These are phyloP conservation scores for Naematelia aurantialba DNA, from an alignment of 768 basidiomycete species.

Conservation along the genomic window DNA sequence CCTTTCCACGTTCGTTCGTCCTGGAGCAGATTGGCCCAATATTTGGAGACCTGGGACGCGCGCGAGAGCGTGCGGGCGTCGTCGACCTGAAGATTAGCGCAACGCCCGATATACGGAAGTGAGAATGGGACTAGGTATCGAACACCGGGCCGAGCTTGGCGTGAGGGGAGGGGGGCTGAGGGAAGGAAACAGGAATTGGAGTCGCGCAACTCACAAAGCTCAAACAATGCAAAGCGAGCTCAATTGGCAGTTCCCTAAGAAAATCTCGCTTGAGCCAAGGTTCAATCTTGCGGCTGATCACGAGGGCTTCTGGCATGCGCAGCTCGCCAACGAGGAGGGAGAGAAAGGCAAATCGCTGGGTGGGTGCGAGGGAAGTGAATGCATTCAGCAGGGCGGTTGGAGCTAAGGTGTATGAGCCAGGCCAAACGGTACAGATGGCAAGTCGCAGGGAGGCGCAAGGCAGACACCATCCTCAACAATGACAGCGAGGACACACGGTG, in stretches of 20 bases:
- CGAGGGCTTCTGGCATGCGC: slow-evolving; percentile 40
- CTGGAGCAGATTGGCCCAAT: slow-evolving; percentile 66
- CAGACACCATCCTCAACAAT: too few species aligned
- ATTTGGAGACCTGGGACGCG: slow-evolving; percentile 64
- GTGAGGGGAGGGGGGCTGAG: not conserved
- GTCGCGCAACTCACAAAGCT: slow-evolving; percentile 54
- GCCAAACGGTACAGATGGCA: not conserved
- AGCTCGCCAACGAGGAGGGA: slow-evolving; percentile 36
- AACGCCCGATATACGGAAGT: too few species aligned
- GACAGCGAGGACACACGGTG: too few species aligned
- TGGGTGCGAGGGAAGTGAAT: not conserved
- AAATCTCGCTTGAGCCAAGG: slow-evolving; percentile 50
- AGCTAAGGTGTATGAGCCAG: not conserved
- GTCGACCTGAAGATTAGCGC: slow-evolving; percentile 54
- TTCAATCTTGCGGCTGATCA: slow-evolving; percentile 43
- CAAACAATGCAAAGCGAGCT: slow-evolving; percentile 72
- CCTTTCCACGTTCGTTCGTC: slow-evolving; percentile 78
- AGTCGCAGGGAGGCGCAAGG: not conserved
- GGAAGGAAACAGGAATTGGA: not conserved
- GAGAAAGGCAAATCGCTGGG: slow-evolving; percentile 36
- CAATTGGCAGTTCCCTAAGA: slow-evolving; percentile 59
- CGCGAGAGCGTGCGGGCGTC: slow-evolving; percentile 68
- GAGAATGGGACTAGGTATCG: too few species aligned
- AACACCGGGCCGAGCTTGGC: too few species aligned
- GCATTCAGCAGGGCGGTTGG: not conserved